Evolutionary conservation across 495 filamentous ascomycete species (phyloP), one percentile per base, ranked within the genome.

Genomic region (Aspergillus incahuasiensis): DNA sequence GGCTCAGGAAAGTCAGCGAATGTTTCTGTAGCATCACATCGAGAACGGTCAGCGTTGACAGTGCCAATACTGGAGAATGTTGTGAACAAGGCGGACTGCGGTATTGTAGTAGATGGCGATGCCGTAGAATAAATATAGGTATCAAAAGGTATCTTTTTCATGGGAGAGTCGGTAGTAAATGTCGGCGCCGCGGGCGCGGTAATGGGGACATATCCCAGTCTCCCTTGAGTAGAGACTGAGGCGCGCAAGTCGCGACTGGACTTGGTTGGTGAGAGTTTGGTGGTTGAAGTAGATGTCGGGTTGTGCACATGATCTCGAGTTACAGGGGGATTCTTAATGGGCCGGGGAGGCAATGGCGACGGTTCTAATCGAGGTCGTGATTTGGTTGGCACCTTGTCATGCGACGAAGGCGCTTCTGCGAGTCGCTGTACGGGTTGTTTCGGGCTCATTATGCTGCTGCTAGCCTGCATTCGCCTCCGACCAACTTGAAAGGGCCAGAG

Each of bases 131-230:
- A 64, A 12, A 59, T 43, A 54, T 67, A 66, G 21, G 65, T 60
- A n/a, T 63, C 60, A 70, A 84, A 80, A 38, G 82, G 62, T 7
- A 86, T 78, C 63, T 87, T 90, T 78, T 96, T 96, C 63, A 84
- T 74, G 24, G 88, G 89, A 13, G 91, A 94, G 72, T 94, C 91
- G n/a, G 90, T 96, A 45, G 78, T 77, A 61, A 87, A 87, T 55
- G 71, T 75, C 38, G 82, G 75, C 52, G 78, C 72, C 55, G 71
- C 65, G 18, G 91, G 90, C 4, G 89, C 89, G 48, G 85, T 84
- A 69, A 95, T 90, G 43, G 84, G 80, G 52, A 91, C 67, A 58
- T 75, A 76, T 47, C 68, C 69, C 50, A 77, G 63, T 56, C 75
- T 71, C 38, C 63, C 64, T 62, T 63, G 64, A 30, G 66, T 59